Evolutionary conservation across 1,284 basidiomycete species (phyloP).

Genomic region (Mycena citricolor): DNA sequence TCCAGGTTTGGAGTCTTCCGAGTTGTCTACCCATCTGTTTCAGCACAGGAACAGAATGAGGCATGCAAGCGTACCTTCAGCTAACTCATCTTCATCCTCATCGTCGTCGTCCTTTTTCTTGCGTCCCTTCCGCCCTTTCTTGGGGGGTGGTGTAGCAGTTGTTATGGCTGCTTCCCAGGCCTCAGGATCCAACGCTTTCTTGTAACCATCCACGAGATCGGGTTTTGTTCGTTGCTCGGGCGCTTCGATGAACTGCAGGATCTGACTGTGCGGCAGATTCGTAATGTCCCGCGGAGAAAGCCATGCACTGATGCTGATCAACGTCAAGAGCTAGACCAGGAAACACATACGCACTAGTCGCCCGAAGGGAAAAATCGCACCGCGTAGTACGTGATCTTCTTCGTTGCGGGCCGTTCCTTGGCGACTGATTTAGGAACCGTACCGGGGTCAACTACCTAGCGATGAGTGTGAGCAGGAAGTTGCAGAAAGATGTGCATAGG

Average conservation of each 20-base stretch:
- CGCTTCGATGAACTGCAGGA: conserved; percentile 81
- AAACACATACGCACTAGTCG: conserved; percentile 73
- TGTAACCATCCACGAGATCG: conserved; percentile 81
- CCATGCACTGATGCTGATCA: conserved; percentile 69
- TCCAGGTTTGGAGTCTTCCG: conserved; percentile 5
- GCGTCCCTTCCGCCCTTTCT: conserved; percentile 63
- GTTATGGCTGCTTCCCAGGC: conserved; percentile 73
- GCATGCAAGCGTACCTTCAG: too few relatives aligned
- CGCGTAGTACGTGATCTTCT: conserved; percentile 74
- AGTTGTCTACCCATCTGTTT: conserved; percentile 35
- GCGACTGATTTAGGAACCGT: conserved; percentile 58
- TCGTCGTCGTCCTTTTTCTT: conserved; percentile 41
- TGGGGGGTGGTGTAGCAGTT: conserved; percentile 49
- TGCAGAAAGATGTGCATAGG: too few relatives aligned
- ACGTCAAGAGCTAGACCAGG: conserved; percentile 21
- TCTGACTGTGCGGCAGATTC: conserved; percentile 76
- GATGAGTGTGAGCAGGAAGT: too few relatives aligned
- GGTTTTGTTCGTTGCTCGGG: conserved; percentile 72
- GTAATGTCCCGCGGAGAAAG: conserved; percentile 81
- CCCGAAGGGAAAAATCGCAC: conserved; percentile 89
- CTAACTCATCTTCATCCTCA: conserved; percentile 36
- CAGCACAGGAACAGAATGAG: conserved; percentile 35
- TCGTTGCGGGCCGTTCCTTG: conserved; percentile 69
- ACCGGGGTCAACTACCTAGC: conserved; percentile 79
- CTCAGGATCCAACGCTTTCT: conserved; percentile 73